Conservation (phyloP, 371 early-diverging fungal species). For the Mortierella sp. region DNA sequence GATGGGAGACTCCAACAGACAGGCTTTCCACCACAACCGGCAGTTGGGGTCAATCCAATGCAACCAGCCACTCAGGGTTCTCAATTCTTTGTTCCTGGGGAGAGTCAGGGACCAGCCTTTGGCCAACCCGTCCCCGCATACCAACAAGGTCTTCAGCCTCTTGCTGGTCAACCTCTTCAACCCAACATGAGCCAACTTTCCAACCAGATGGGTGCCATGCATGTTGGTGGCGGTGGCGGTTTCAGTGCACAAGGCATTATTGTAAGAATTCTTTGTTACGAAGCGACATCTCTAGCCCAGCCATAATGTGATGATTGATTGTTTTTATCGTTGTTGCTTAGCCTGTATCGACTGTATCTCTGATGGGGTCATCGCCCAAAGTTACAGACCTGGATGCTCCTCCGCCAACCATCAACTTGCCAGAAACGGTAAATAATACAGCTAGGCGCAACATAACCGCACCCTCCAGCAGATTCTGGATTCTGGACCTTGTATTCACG, state of each 20-base stretch:
- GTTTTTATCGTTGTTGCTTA: neutral
- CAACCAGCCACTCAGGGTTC: conserved; percentile 59
- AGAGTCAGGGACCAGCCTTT: conserved; percentile 28
- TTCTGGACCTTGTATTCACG: too few species aligned
- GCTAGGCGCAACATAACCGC: conserved; percentile 69
- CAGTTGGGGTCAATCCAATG: conserved; percentile 19
- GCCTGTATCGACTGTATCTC: conserved; percentile 46
- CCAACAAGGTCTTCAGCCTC: conserved; percentile 54
- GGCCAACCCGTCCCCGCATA: conserved; percentile 31
- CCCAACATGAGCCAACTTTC: conserved; percentile 36
- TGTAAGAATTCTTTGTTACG: conserved; percentile 9
- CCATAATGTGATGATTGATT: too few species aligned
- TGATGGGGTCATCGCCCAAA: conserved; percentile 45
- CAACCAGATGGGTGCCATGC: conserved; percentile 48
- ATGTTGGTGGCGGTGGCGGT: conserved; percentile 30
- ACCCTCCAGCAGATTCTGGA: too few species aligned
- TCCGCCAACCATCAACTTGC: conserved; percentile 60
- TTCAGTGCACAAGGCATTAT: conserved; percentile 30
- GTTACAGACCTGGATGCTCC: conserved; percentile 41
- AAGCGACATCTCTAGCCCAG: neutral
- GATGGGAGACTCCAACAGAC: conserved; percentile 20
- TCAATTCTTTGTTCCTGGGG: conserved; percentile 54
- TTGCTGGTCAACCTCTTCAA: too few species aligned
- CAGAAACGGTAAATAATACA: too few species aligned
- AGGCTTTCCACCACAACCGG: conserved; percentile 9